Conservation (phyloP, 176 grass and related monocot genomes). For the Triticum monococcum region DNA sequence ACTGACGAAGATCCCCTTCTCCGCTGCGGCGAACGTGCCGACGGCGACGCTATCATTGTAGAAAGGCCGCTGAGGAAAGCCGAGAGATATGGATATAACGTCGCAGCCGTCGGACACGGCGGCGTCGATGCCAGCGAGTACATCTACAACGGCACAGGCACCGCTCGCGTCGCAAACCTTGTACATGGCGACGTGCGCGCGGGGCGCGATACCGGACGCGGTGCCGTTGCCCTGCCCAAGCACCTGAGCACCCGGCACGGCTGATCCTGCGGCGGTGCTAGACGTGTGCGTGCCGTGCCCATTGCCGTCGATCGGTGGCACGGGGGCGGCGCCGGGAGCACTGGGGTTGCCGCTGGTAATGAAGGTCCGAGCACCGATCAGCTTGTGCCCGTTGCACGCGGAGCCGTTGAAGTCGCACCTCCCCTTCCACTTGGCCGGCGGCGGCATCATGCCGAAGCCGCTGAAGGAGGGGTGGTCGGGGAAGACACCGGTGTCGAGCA, state of each 20-base stretch:
- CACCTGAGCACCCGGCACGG: neutral
- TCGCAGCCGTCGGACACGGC: conserved; percentile 38
- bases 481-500: conserved; percentile 41
- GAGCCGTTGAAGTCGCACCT: conserved; percentile 34
- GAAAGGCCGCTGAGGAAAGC: neutral
- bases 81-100: conserved; percentile 30
- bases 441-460: conserved; percentile 13
- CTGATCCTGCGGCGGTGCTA: neutral
- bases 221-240: neutral
- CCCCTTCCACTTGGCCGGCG: conserved; percentile 25
- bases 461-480: conserved; percentile 7
- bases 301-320: neutral
- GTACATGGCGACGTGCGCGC: neutral
- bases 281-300: conserved; percentile 16
- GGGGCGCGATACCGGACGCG: conserved; percentile 36
- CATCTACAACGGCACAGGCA: neutral
- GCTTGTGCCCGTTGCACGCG: conserved; percentile 32
- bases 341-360: neutral
- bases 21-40: neutral
- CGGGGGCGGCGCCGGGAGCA: neutral
- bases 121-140: conserved; percentile 35
- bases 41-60: neutral
- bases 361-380: neutral
- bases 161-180: neutral
- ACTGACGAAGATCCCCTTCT: neutral